A percentile compares a stretch with the other conserved stretches of the same genome.
phyloP scores from a whole-genome alignment of 768 basidiomycete species.

The Lactifluus rugatus region DNA sequence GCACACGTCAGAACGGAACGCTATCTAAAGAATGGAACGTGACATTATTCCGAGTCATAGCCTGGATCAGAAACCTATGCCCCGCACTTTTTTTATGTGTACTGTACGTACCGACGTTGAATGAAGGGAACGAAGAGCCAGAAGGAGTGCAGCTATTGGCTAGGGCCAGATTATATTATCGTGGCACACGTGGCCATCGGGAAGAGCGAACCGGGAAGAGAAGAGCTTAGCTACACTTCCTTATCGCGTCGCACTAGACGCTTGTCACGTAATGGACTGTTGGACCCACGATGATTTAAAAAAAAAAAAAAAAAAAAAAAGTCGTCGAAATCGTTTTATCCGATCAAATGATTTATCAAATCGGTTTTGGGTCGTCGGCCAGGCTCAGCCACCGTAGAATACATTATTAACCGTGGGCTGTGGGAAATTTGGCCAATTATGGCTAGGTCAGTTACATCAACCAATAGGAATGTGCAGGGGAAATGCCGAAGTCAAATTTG shows the following conservation, averaged over 20 bases:
- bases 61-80: not conserved
- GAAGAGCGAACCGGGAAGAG: too few relatives aligned
- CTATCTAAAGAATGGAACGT: too few relatives aligned
- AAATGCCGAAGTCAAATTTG: not conserved
- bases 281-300: not conserved
- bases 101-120: not conserved
- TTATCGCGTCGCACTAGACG: not conserved
- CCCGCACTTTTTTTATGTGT: not conserved
- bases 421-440: too few relatives aligned
- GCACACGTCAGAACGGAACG: not conserved
- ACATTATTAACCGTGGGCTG: too few relatives aligned
- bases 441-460: not conserved
- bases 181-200: too few relatives aligned
- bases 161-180: too few relatives aligned
- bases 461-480: not conserved
- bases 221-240: not conserved
- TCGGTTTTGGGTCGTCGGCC: too few relatives aligned
- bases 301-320: not conserved
- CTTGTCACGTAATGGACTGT: not conserved
- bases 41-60: not conserved
- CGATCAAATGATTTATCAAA: too few relatives aligned
- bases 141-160: too few relatives aligned
- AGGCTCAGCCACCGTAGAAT: too few relatives aligned
- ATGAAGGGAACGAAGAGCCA: not conserved
- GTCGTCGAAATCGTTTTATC: not conserved